Evolutionary conservation across 305 asterid genomes (phyloP).

Genomic region (Fraxinus floribunda): DNA sequence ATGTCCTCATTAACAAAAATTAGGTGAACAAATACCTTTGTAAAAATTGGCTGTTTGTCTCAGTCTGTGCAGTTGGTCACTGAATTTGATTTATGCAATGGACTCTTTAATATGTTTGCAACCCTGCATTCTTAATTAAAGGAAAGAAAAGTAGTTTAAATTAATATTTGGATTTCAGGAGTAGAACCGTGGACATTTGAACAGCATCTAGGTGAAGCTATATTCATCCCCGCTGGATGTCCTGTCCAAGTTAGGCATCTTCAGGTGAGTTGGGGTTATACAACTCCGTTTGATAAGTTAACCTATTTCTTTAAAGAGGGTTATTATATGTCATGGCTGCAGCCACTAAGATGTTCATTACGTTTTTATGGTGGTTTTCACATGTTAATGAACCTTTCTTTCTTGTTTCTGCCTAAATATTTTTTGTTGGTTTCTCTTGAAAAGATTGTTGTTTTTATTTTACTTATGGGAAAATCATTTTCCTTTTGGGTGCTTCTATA

Average conservation of each 20-base stretch:
- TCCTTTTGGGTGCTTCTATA: constrained; percentile 2
- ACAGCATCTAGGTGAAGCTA: constrained; percentile 84
- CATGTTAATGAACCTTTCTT: background rate
- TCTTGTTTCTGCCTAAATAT: background rate
- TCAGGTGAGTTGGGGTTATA: constrained; percentile 56
- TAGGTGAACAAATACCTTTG: background rate
- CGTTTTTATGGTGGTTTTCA: background rate
- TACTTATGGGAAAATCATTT: background rate
- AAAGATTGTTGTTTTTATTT: background rate
- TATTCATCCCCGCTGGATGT: constrained; percentile 90
- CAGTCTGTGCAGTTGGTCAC: background rate
- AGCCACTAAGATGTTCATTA: background rate
- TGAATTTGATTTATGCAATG: background rate
- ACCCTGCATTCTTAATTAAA: background rate
- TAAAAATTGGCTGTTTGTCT: background rate
- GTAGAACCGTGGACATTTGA: constrained; percentile 94
- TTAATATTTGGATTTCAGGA: constrained; percentile 41
- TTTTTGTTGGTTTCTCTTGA: background rate
- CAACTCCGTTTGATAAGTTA: background rate
- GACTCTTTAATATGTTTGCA: background rate
- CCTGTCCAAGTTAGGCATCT: constrained; percentile 92
- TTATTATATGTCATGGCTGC: background rate
- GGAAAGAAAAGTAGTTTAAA: background rate
- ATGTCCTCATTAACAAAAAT: background rate
- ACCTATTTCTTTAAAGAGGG: background rate